These are phyloP conservation scores for Hypholoma sublateritium DNA, from an alignment of 768 basidiomycete genomes.

Conservation along the genomic window DNA sequence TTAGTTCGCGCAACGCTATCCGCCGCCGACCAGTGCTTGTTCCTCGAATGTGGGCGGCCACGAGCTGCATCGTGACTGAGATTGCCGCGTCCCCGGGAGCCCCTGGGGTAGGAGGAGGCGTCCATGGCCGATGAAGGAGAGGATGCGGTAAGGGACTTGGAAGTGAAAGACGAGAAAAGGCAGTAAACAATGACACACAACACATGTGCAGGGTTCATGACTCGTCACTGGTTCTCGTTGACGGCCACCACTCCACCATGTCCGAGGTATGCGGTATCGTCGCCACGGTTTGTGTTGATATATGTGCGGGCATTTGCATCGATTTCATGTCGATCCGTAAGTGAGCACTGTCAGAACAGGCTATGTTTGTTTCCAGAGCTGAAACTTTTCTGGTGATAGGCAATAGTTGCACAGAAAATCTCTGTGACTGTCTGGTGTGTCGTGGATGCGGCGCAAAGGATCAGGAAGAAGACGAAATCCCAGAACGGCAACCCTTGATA, in stretches of 20 bases:
- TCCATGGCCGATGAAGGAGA: constrained; percentile 22
- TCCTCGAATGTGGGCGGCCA: constrained; percentile 41
- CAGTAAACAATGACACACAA: constrained; percentile 16
- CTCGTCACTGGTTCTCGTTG: too few relatives aligned
- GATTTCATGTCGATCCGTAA: constrained; percentile 2
- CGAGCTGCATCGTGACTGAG: constrained; percentile 16
- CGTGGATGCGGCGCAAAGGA: not conserved
- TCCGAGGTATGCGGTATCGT: not conserved
- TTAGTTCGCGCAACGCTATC: constrained; percentile 36
- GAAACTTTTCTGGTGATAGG: not conserved
- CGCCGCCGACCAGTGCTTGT: constrained; percentile 62
- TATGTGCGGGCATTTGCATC: not conserved
- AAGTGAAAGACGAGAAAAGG: constrained; percentile 8
- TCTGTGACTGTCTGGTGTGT: not conserved
- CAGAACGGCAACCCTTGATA: not conserved
- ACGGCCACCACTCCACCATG: not conserved
- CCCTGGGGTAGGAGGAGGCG: constrained; percentile 18
- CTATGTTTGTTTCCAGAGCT: not conserved
- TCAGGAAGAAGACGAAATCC: not conserved
- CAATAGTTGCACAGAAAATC: not conserved
- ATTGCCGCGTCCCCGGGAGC: constrained; percentile 24
- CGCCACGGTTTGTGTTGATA: not conserved
- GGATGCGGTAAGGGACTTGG: not conserved
- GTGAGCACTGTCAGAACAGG: not conserved
- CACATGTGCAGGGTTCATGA: not conserved